Evolutionary conservation across 225 moss, liverwort and hornwort species (phyloP).

Genomic region (Physcomitrellopsis africana): DNA sequence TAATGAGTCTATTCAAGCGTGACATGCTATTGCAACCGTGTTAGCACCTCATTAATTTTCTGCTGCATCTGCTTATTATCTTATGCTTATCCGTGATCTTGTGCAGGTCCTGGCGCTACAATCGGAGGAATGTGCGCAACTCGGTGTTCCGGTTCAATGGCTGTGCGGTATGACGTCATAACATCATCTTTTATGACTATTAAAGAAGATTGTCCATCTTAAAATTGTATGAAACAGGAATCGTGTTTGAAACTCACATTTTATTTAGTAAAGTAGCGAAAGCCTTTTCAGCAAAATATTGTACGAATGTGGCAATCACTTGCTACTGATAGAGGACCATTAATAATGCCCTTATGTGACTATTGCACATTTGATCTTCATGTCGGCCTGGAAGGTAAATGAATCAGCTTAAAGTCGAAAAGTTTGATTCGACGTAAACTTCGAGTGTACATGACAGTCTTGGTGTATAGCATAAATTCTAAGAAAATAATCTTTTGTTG

Average conservation of each 20-base stretch:
- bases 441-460: background rate
- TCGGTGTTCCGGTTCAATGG: conserved; percentile 76
- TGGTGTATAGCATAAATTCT: conserved; percentile 18
- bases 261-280: background rate
- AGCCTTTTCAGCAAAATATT: background rate
- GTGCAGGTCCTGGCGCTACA: conserved; percentile 73
- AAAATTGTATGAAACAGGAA: background rate
- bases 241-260: background rate
- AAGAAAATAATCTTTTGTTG: conserved; percentile 30
- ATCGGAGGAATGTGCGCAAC: conserved; percentile 87
- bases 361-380: background rate
- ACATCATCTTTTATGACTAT: background rate
- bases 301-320: background rate
- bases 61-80: background rate
- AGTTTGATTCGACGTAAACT: background rate
- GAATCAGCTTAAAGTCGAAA: background rate
- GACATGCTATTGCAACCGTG: background rate
- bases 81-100: background rate
- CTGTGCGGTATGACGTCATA: conserved; percentile 54
- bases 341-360: background rate
- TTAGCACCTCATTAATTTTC: background rate
- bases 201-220: background rate
- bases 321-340: background rate
- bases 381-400: background rate
- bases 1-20: background rate